Evolutionary conservation across 177 flowering plant genomes (phyloP), one percentile per base, ranked within the genome.

Genomic region (Tripterygium wilfordii): DNA sequence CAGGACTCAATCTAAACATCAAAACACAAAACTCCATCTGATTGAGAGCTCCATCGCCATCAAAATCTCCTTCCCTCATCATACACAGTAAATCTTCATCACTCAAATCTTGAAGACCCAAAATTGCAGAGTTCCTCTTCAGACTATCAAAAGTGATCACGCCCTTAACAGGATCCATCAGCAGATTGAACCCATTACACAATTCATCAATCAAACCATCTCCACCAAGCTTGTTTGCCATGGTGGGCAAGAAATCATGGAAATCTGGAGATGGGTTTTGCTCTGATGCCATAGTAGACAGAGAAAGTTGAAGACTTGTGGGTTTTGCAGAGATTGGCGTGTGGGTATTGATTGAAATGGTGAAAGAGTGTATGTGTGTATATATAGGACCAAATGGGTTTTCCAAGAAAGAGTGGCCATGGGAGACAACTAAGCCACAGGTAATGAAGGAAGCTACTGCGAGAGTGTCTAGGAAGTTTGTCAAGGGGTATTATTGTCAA

Each of bases 11-110:
- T 54, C 83, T 61, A 44, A 77, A 66, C 83, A 77, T 77, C 20
- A 77, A 44, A n/a, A 77, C 76, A 56, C 82, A 77, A 43, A 77
- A 77, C 63, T 77, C 82, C 82, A 68, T 74, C 63, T 66, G 69
- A 54, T 35, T 62, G 20, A 77, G 58, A 10, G 58, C 65, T 0
- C 77, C 79, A 50, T 77, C 82, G 9, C 77, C 71, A 43, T 77
- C 75, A 17, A 62, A 25, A 32, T 77, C 82, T 1, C 82, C 82
- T 53, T 71, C 82, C 21, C 44, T 49, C 36, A 77, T 5, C 83
- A 77, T 77, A 41, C 57, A 33, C 36, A 29, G 16, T n/a, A 72
- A 46, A n/a, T 72, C 78, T 2, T 69, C 78, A 19, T 76, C 78
- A 0, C 49, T 35, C 54, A 72, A 20, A 8, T 52, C 71, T 28